Evolutionary conservation across 345 rosid species (phyloP).

Genomic region (Excoecaria agallocha): DNA sequence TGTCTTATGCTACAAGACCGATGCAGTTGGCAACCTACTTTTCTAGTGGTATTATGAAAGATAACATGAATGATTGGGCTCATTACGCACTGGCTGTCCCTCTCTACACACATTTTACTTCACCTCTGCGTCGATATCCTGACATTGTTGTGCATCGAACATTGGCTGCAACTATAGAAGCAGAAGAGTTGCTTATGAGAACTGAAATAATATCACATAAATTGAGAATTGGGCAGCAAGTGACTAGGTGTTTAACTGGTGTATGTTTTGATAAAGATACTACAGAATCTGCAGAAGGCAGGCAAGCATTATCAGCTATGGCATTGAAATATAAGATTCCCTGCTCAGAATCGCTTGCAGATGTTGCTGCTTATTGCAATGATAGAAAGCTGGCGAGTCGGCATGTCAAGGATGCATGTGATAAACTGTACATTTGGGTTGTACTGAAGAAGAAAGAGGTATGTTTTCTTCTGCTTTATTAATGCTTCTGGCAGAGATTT

Average conservation of each 20-base stretch:
- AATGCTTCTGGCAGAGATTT: neutral
- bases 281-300: constrained; percentile 54
- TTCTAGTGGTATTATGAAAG: constrained; percentile 65
- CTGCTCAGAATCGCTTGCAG: constrained; percentile 43
- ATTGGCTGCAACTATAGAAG: constrained; percentile 80
- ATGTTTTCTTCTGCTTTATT: constrained; percentile 4
- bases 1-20: constrained; percentile 64
- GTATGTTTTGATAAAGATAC: constrained; percentile 51
- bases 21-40: constrained; percentile 86
- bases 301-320: constrained; percentile 54
- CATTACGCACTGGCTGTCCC: constrained; percentile 87
- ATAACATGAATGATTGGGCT: constrained; percentile 55
- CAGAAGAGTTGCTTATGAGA: constrained; percentile 53
- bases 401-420: constrained; percentile 75
- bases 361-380: constrained; percentile 65
- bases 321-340: constrained; percentile 63
- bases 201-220: constrained; percentile 18
- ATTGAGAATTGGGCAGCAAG: constrained; percentile 16
- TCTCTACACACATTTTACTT: constrained; percentile 86
- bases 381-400: constrained; percentile 64
- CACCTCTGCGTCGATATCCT: constrained; percentile 86
- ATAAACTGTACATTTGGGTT: constrained; percentile 78
- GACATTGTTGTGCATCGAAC: constrained; percentile 86
- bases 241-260: constrained; percentile 53
- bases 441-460: constrained; percentile 72